Base-by-base conservation (phyloP, 2,329 filamentous ascomycete genomes). In the Cercospora nicotianae region DNA sequence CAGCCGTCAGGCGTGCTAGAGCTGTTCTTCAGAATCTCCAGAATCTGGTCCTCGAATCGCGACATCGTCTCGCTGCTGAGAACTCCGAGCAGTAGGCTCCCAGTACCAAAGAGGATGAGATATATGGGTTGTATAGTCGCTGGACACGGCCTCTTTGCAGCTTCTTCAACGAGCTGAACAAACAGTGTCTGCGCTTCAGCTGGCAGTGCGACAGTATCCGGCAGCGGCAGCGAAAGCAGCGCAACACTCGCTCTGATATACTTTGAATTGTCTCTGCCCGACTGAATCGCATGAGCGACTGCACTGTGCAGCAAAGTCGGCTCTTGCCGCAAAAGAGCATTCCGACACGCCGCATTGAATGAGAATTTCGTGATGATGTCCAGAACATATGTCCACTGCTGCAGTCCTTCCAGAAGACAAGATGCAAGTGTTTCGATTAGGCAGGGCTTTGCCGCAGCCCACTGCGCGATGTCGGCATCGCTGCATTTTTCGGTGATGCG, bases 301-400 rank as follows among this genome's bases (percentile, higher is more conserved):
- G 76, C 66, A 30, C 71, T 69, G 18, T 73, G 70, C 4, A 79
- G 71, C 0, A 79, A 61, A n/a, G 70, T 73, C 8, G 77, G 76
- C 45, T 79, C 74, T 18, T 70, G 68, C 20, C 63, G 60, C 10
- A 80, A 68, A 8, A 80, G 64, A 2, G 77, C 73, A 71, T 79
- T 74, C 65, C 78, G 70, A 31, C 77, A 62, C 9, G 58, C 51
- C 16, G 65, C 26, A 16, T 72, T 69, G 60, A 60, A 63, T 2
- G 72, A 74, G 70, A 88, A 81, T 42, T 72, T 75, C n/a, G 81
- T 76, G 45, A 89, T 75, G 30, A 88, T 78, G 31, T 80, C 77
- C 65, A 87, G 72, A 5, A 85, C 81, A 68, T 84, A 83, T 3
- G 82, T 79, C 77, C 85, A 86, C 57, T 82, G 80, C 36, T 83